Base-by-base conservation (phyloP, 345 rosid species). In the Schrenkiella parvula region DNA sequence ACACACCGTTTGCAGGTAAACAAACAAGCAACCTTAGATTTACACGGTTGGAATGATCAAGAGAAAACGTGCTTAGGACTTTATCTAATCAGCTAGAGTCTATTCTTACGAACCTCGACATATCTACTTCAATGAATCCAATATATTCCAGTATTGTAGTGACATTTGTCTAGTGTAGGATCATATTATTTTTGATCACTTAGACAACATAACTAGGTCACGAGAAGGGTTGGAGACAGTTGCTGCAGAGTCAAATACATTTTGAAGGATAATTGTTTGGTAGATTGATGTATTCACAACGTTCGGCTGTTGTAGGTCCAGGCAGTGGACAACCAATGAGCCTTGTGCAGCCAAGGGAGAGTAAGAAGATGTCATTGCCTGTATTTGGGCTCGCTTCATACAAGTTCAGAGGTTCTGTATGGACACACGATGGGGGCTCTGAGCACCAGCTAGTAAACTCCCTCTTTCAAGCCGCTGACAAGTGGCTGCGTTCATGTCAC, bases 311-410 rank as follows among this genome's bases (percentile, higher is more conserved):
- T 83, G 75, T 75, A 86, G 84, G 77, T 64, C n/a, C 55, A 53
- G 51, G 64, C 25, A 26, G 34, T 41, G 19, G 66, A 35, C 69
- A 68, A 65, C 66, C 79, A 78, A 80, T 18, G 57, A 25, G 41
- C 62, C 62, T 11, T 34, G 4, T 67, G 41, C 47, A 63, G 70
- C 46, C 38, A 10, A 58, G 37, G 3, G 60, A 73, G 68, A 80
- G 4, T 32, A 80, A 78, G 54, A 85, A 72, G 76, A 80, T 85
- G 61, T 70, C 73, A 31, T 70, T 95, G 70, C 89, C 87, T 10
- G 84, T 83, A 18, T 84, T 84, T 59, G 97, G 93, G 48, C 89
- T 95, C 19, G 96, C 95, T 31, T 84, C 93, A 22, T 89, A 89
- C 72, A 95, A 89, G 84, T 84, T 89, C 65, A 84, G 80, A 82